Evolutionary conservation across 352 stramenopile species (phyloP).

Genomic region (Blastocystis sp.): DNA sequence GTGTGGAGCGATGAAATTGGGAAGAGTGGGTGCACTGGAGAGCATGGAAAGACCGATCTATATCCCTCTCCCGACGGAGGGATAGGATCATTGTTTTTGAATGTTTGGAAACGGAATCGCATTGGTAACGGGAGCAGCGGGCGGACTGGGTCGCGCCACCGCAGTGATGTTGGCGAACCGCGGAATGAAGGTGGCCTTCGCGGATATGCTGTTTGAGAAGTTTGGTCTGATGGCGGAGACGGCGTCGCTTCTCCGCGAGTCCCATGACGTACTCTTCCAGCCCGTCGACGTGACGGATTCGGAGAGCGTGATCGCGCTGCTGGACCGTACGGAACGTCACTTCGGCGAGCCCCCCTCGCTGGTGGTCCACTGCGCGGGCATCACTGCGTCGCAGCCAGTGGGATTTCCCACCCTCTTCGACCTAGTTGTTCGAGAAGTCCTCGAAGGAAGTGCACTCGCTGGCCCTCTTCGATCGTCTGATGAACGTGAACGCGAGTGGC

Average conservation of each 20-base stretch:
- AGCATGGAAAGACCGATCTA: no score
- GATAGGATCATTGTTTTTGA: not conserved
- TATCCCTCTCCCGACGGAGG: not conserved
- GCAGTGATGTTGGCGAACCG: slow-evolving; percentile 11
- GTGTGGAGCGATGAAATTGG: not conserved
- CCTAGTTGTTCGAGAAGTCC: slow-evolving; percentile 1
- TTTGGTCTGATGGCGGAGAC: not conserved
- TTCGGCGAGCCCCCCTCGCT: slow-evolving; percentile 75
- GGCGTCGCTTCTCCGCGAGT: not conserved
- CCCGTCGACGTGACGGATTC: not conserved
- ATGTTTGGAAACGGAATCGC: slow-evolving; percentile 24
- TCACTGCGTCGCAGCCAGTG: slow-evolving; percentile 71
- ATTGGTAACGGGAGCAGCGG: not conserved
- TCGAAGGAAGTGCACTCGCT: slow-evolving; percentile 71
- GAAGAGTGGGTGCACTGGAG: no score
- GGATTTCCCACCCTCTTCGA: slow-evolving; percentile 64
- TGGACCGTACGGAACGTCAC: slow-evolving; percentile 71
- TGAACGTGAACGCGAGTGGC: slow-evolving; percentile 86
- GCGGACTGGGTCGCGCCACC: not conserved
- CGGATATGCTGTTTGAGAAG: not conserved
- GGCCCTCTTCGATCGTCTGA: slow-evolving; percentile 81
- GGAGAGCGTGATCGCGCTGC: not conserved
- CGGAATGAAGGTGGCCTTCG: not conserved
- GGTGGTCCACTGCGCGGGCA: slow-evolving; percentile 73
- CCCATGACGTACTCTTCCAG: not conserved